phyloP scores from a whole-genome alignment of 2,329 filamentous ascomycete genomes.

The Neonectria magnoliae region DNA sequence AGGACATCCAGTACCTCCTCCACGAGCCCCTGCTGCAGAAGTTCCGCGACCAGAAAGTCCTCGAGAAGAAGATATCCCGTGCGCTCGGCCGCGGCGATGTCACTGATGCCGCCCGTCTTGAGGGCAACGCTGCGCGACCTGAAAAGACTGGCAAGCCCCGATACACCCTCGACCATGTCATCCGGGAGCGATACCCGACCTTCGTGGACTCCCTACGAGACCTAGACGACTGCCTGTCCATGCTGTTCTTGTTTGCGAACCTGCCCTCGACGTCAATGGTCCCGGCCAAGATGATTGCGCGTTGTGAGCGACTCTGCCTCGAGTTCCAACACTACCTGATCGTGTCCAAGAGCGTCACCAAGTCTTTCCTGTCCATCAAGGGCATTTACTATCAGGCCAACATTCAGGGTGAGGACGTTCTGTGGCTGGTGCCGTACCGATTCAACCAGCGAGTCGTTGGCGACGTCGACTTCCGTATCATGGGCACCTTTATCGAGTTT shows the following conservation, averaged over 20 bases:
- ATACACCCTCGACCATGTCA: constrained; percentile 94
- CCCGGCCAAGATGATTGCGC: constrained; percentile 93
- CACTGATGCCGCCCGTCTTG: constrained; percentile 85
- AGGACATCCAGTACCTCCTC: constrained; percentile 97
- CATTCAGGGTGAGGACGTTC: constrained; percentile 94
- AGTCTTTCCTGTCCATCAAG: constrained; percentile 98
- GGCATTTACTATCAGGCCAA: constrained; percentile 99
- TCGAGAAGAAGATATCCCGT: constrained; percentile 96
- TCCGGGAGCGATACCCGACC: constrained; percentile 97
- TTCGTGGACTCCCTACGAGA: constrained; percentile 95
- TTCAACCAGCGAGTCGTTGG: constrained; percentile 95
- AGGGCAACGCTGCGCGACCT: constrained; percentile 84
- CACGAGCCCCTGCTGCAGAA: constrained; percentile 94
- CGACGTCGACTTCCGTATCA: constrained; percentile 98
- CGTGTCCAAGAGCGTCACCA: constrained; percentile 86
- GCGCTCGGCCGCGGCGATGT: constrained; percentile 93
- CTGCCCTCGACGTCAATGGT: constrained; percentile 90
- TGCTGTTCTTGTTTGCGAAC: constrained; percentile 98
- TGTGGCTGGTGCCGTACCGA: constrained; percentile 97
- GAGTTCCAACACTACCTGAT: constrained; percentile 99
- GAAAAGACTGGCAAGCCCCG: constrained; percentile 91
- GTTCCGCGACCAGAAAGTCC: constrained; percentile 95
- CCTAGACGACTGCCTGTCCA: constrained; percentile 94
- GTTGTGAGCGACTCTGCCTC: constrained; percentile 90
- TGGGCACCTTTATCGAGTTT: constrained; percentile 99